phyloP scores from a whole-genome alignment of 2,329 filamentous ascomycete species.

The Stagonosporopsis tanaceti region DNA sequence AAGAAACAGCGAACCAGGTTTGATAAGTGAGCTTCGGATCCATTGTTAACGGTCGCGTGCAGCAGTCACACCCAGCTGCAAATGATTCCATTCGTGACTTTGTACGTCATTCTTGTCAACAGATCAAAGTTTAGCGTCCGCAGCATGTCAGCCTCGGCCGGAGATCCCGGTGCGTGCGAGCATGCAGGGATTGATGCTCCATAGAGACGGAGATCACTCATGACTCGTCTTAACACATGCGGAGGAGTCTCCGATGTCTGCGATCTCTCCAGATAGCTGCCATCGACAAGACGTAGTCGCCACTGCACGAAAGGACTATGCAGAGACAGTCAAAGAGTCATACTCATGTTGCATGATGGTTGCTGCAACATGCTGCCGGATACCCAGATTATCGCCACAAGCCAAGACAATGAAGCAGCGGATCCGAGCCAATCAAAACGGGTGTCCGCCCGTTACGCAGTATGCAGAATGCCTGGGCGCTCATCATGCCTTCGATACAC shows the following conservation, averaged over 20 bases:
- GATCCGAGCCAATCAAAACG: conserved; percentile 18
- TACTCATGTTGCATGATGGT: background rate
- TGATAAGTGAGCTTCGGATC: conserved; percentile 17
- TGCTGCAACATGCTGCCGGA: conserved; percentile 13
- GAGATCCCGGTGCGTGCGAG: conserved; percentile 36
- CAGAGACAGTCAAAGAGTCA: background rate
- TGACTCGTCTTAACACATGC: conserved; percentile 1
- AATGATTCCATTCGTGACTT: conserved; percentile 12
- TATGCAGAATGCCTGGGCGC: conserved; percentile 24
- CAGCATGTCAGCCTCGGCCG: conserved; percentile 29
- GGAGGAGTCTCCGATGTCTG: background rate
- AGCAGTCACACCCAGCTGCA: conserved; percentile 29
- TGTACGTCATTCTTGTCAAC: conserved; percentile 40
- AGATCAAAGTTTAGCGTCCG: conserved; percentile 29
- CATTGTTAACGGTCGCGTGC: conserved; percentile 37
- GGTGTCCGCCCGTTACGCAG: conserved; percentile 3
- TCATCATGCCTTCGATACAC: conserved; percentile 33
- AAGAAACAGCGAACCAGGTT: conserved; percentile 12
- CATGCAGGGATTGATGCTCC: conserved; percentile 19
- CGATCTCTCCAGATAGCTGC: background rate
- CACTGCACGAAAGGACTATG: background rate
- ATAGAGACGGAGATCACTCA: conserved; percentile 4
- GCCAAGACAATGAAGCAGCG: background rate
- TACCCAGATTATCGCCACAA: conserved; percentile 14
- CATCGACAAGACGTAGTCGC: background rate